phyloP scores from a whole-genome alignment of 163 green algal genomes.

The Trebouxia gelatinosa region DNA sequence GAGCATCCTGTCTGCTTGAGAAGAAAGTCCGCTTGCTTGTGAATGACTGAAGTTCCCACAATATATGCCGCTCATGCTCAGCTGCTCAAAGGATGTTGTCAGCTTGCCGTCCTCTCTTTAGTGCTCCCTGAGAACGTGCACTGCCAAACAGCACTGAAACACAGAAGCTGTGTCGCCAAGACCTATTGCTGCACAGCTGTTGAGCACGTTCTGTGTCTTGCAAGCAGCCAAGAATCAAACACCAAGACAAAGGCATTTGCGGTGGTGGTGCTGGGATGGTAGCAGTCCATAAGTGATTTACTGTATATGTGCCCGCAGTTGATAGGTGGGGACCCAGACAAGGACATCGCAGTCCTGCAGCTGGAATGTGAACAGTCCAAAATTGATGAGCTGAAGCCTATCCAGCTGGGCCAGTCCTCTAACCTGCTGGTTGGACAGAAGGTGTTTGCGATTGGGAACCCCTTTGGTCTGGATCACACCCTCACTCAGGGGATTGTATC shows the following conservation, averaged over 20 bases:
- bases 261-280: not conserved
- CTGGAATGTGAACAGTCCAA: slow-evolving; percentile 56
- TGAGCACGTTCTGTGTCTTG: not conserved
- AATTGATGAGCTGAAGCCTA: slow-evolving; percentile 57
- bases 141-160: too few relatives aligned
- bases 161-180: too few relatives aligned
- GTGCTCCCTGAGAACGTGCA: too few relatives aligned
- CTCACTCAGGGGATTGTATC: slow-evolving; percentile 78
- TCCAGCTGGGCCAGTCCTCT: slow-evolving; percentile 52
- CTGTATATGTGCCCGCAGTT: slow-evolving; percentile 30
- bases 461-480: slow-evolving; percentile 69
- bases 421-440: slow-evolving; percentile 68
- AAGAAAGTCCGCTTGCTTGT: too few relatives aligned
- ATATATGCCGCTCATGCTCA: too few relatives aligned
- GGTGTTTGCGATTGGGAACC: slow-evolving; percentile 74
- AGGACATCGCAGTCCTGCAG: slow-evolving; percentile 85
- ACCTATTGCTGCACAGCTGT: too few relatives aligned
- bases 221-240: not conserved
- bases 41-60: not conserved
- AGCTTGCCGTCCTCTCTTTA: too few relatives aligned
- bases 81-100: too few relatives aligned
- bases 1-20: too few relatives aligned
- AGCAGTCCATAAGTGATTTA: not conserved
- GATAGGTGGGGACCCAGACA: slow-evolving; percentile 77
- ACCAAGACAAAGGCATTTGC: not conserved